Percentiles rank a stretch among this genome's conserved stretches.
phyloP scores from a whole-genome alignment of 2,329 filamentous ascomycete species.

The Periconia sp. region DNA sequence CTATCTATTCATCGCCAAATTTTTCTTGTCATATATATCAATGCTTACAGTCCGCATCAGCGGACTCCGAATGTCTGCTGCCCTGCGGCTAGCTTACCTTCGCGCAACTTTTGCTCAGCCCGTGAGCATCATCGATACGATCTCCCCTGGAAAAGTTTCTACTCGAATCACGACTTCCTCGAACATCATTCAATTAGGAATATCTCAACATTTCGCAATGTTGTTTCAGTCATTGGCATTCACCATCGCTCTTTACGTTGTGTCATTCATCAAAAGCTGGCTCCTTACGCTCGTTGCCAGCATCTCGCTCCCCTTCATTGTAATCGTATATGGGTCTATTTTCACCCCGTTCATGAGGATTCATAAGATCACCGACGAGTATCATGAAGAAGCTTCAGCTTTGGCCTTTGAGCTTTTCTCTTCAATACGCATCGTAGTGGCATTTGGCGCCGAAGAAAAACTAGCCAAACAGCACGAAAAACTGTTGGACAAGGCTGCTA shows the following conservation, averaged over 20 bases:
- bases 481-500: slow-evolving; percentile 32
- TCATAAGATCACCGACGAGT: slow-evolving; percentile 38
- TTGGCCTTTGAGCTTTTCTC: slow-evolving; percentile 48
- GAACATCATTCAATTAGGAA: slow-evolving; percentile 60
- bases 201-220: slow-evolving; percentile 60
- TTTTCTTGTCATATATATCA: slow-evolving; percentile 39
- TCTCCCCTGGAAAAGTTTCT: slow-evolving; percentile 58
- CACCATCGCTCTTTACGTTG: slow-evolving; percentile 44
- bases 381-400: slow-evolving; percentile 42
- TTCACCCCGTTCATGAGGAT: slow-evolving; percentile 41
- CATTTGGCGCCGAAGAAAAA: slow-evolving; percentile 47
- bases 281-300: slow-evolving; percentile 58
- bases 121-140: slow-evolving; percentile 52
- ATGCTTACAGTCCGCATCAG: slow-evolving; percentile 56
- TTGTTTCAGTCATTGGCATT: slow-evolving; percentile 49
- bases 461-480: slow-evolving; percentile 36
- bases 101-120: slow-evolving; percentile 57
- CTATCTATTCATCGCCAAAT: slow-evolving; percentile 46
- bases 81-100: slow-evolving; percentile 58
- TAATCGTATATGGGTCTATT: slow-evolving; percentile 37
- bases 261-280: slow-evolving; percentile 61
- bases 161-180: slow-evolving; percentile 60
- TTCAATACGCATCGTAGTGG: slow-evolving; percentile 43
- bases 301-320: slow-evolving; percentile 49
- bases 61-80: slow-evolving; percentile 58